Base-by-base conservation (phyloP, 768 basidiomycete genomes). In the Punctularia strigosozonata region DNA sequence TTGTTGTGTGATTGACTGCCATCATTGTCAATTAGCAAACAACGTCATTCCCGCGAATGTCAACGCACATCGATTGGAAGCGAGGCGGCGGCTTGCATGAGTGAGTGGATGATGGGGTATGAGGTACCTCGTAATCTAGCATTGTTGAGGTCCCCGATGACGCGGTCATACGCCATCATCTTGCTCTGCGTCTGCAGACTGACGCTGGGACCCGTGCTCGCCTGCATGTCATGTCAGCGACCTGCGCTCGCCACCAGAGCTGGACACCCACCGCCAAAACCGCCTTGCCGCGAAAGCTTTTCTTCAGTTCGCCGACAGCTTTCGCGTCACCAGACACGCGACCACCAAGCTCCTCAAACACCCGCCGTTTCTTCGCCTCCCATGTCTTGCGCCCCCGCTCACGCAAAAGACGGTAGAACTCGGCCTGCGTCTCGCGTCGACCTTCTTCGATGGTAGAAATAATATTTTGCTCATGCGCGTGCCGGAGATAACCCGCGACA, bases 131-230 rank as follows among this genome's bases (percentile, higher is more conserved):
- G 73, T 14, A 80, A 61, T 31, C 90, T 66, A 1, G 84, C 73
- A 26, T 66, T 58, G 61, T 95, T 91, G 37, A 97, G 63, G 18
- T 86, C 77, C 5, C 72, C 65, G 31, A 97, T 65, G 23, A 85
- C 79, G 35, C 77, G 75, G 63, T 92, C 86, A 56, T 97, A 99
- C 10, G 77, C 80, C 83, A 97, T 88, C 91, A 97, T 91, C 60
- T 86, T 87, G 59, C 72, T 77, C 57, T 92, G 90, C 80, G 84
- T 84, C 52, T 87, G 83, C 28, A 85, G 56, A 12, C 69, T 75
- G 17, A 80, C 59, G 43, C 68, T 75, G 1, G 80, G 76, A 1
- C 68, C 62, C 1, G 10, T 19, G 39, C 63, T 62, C 31, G 68
- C 54, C 62, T 69, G 36, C 14, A 42, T 37, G 43, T 8, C 38